Percentiles rank a stretch among this genome's conserved stretches.
Evolutionary conservation across 495 filamentous ascomycete genomes (phyloP).

Genomic region (Evansstolkia leycettana): DNA sequence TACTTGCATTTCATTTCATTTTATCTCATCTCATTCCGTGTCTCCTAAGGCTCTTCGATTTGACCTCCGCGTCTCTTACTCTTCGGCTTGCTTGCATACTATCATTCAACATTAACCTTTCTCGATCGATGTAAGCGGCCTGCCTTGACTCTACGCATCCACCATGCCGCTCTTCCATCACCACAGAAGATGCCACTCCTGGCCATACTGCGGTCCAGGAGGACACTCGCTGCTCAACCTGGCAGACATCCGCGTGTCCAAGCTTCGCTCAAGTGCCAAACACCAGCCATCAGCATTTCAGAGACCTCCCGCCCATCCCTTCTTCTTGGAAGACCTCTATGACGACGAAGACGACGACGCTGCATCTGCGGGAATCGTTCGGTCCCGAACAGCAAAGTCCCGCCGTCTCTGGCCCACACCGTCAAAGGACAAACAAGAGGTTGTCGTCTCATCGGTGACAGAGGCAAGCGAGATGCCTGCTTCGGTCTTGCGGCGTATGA

Average conservation of each 20-base stretch:
- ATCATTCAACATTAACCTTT: too few relatives aligned
- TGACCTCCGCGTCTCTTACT: not conserved
- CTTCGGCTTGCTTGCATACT: not conserved
- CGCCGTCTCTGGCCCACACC: slow-evolving; percentile 15
- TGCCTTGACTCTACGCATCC: not conserved
- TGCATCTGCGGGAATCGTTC: slow-evolving; percentile 25
- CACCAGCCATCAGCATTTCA: slow-evolving; percentile 8
- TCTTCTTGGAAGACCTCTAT: slow-evolving; percentile 12
- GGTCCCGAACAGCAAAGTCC: slow-evolving; percentile 8
- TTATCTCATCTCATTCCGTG: not conserved
- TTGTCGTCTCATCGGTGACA: slow-evolving; percentile 5
- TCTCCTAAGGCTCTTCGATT: not conserved
- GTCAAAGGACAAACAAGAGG: slow-evolving; percentile 1
- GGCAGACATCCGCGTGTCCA: slow-evolving; percentile 5
- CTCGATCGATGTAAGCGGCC: too few relatives aligned
- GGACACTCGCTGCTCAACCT: slow-evolving; percentile 7
- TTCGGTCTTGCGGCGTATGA: slow-evolving; percentile 16
- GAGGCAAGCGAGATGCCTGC: slow-evolving; percentile 2
- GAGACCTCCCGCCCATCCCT: slow-evolving; percentile 8
- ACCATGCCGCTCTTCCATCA: slow-evolving; percentile 18
- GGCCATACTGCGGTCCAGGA: slow-evolving; percentile 26
- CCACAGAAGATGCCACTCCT: slow-evolving; percentile 28
- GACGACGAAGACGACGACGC: slow-evolving; percentile 18
- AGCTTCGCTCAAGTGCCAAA: not conserved
- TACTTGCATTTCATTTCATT: slow-evolving; percentile 1